Evolutionary conservation across 2,329 filamentous ascomycete genomes (phyloP).

Genomic region (Aspergillus ochraceus): DNA sequence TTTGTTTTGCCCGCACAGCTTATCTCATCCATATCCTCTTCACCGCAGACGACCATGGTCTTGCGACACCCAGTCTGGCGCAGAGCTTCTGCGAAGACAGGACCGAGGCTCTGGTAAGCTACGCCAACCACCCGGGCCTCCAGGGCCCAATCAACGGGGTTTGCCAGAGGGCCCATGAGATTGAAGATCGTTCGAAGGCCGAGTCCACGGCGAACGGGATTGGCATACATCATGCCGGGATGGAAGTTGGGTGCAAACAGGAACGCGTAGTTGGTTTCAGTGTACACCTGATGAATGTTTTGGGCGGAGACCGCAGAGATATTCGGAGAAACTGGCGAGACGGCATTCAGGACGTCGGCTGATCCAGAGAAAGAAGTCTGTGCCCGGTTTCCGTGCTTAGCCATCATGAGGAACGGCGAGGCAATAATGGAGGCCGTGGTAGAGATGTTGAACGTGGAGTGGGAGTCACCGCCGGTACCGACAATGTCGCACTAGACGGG

Average conservation of each 20-base stretch:
- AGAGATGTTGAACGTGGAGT: conserved; percentile 98
- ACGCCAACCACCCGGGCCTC: conserved; percentile 95
- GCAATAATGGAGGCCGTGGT: conserved; percentile 93
- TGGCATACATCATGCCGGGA: conserved; percentile 87
- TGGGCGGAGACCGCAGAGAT: conserved; percentile 71
- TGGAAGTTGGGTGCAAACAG: conserved; percentile 96
- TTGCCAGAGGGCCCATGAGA: conserved; percentile 86
- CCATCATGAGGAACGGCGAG: conserved; percentile 78
- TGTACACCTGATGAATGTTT: conserved; percentile 72
- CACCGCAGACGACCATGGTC: conserved; percentile 86
- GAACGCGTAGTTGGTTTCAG: conserved; percentile 85
- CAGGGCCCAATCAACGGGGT: conserved; percentile 79
- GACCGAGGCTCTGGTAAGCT: conserved; percentile 80
- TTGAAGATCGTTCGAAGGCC: conserved; percentile 98
- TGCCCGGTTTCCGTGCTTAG: conserved; percentile 94
- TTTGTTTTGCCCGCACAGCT: conserved; percentile 85
- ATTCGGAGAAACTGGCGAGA: conserved; percentile 69
- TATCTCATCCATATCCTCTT: conserved; percentile 93
- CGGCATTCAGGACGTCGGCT: conserved; percentile 81
- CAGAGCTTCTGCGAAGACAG: conserved; percentile 84
- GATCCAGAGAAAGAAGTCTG: conserved; percentile 95
- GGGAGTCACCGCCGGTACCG: conserved; percentile 91
- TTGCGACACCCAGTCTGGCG: conserved; percentile 74
- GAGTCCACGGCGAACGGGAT: conserved; percentile 79
- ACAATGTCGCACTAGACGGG: conserved; percentile 77